Evolutionary conservation across 2,329 filamentous ascomycete genomes (phyloP), one percentile per base, ranked within the genome.

Genomic region (Macroventuria anomochaeta): DNA sequence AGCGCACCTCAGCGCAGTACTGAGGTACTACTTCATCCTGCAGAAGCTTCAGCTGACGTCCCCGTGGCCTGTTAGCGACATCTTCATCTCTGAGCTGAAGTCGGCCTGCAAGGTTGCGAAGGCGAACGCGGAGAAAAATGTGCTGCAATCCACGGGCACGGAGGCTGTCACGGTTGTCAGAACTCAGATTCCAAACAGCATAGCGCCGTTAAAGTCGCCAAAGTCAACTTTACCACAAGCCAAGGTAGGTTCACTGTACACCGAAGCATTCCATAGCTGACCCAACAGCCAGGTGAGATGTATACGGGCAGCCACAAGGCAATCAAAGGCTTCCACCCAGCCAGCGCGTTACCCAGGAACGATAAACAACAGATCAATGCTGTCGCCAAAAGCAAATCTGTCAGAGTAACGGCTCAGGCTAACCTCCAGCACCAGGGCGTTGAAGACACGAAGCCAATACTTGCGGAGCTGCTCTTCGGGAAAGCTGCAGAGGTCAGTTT

Each of bases 1-100:
- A 12, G 32, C 23, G 21, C 42, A 46, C 31, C 12, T 46, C 2
- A 36, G 32, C 10, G 32, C 32, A 10, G 33, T 46, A 1, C 3
- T 46, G 15, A 25, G 32, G 7, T 46, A 46, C 15, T 46, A 46
- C 32, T 46, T 46, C 32, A 21, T 46, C 23, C 42, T 46, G 7
- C 32, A 46, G 32, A 37, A 37, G 23, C 11, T 37, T 7, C 8
- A 46, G 10, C 23, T 46, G 20, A 21, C 42, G n/a, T 18, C n/a
- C 1, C 23, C 15, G 6, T 46, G 32, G 42, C 32, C 32, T 3
- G 37, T 46, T 21, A 37, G 39, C 18, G 39, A 42, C 5, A 5
- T 31, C 26, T 32, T 42, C 7, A 13, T 42, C 6, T 31, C 26
- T n/a, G 39, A 42, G 11, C n/a, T 32, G 6, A 32, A 17, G 13